Evolutionary conservation across 768 basidiomycete species (phyloP).

Genomic region (Xerocomellus chrysenteron): DNA sequence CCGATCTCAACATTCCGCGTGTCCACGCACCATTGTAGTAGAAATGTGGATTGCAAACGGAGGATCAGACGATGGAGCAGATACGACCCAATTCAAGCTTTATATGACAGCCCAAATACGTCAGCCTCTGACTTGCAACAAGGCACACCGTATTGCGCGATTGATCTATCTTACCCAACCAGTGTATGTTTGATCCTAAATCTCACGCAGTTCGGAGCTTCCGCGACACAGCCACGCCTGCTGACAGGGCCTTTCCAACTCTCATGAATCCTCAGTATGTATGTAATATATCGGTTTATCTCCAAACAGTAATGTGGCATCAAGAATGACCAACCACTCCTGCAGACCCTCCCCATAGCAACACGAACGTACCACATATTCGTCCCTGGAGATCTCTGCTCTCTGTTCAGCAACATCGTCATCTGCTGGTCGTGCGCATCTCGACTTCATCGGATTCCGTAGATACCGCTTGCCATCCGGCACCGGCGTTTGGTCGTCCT

Average conservation of each 20-base stretch:
- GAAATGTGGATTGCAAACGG: neutral
- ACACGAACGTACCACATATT: too few relatives aligned
- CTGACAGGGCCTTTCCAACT: neutral
- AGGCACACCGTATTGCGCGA: neutral
- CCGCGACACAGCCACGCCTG: too few relatives aligned
- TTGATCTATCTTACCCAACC: too few relatives aligned
- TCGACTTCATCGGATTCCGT: slow-evolving; percentile 69
- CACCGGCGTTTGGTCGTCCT: slow-evolving; percentile 51
- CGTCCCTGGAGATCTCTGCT: neutral
- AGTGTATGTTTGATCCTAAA: neutral
- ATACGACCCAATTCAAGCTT: neutral
- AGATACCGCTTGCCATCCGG: slow-evolving; percentile 78
- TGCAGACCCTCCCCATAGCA: neutral
- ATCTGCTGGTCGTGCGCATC: slow-evolving; percentile 33
- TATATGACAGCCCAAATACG: slow-evolving; percentile 1
- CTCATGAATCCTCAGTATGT: too few relatives aligned
- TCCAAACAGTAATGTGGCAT: neutral
- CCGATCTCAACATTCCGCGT: neutral
- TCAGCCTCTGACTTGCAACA: neutral
- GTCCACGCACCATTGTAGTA: slow-evolving; percentile 22
- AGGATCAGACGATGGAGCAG: neutral
- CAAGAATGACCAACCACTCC: neutral
- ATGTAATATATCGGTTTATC: neutral
- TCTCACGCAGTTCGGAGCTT: slow-evolving; percentile 9
- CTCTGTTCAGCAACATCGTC: neutral